phyloP scores from a whole-genome alignment of 1,284 basidiomycete species.

The Porogramme epimiltina region DNA sequence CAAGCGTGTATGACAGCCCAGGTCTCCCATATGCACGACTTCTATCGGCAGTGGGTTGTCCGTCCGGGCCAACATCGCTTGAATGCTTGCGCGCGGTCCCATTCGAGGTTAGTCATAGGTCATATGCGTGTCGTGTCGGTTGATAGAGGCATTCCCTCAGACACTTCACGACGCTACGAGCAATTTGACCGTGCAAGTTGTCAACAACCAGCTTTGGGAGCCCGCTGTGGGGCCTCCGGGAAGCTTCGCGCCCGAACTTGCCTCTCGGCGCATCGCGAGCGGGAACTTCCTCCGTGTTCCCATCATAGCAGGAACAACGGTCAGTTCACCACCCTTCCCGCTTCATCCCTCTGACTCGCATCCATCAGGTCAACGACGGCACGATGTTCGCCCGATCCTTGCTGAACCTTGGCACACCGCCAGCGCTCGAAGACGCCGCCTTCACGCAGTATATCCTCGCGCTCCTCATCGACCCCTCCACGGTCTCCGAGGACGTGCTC shows the following conservation, averaged over 20 bases:
- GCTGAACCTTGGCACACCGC: constrained; percentile 36
- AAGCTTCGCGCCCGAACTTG: constrained; percentile 50
- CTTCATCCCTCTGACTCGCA: not conserved
- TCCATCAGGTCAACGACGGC: constrained; percentile 52
- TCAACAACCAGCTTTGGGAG: constrained; percentile 62
- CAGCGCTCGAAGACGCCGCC: constrained; percentile 38
- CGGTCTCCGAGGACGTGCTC: constrained; percentile 42
- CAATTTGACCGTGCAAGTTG: constrained; percentile 40
- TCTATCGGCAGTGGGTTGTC: constrained; percentile 47
- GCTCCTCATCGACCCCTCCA: constrained; percentile 51
- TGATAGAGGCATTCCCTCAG: too few relatives aligned
- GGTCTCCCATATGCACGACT: constrained; percentile 55
- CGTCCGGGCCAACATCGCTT: constrained; percentile 42
- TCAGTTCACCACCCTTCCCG: constrained; percentile 25
- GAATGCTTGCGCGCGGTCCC: constrained; percentile 49
- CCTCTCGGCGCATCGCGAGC: constrained; percentile 46
- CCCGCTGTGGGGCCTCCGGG: constrained; percentile 55
- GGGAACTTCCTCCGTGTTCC: constrained; percentile 60
- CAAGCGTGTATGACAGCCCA: constrained; percentile 53
- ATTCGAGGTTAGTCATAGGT: too few relatives aligned
- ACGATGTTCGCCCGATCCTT: constrained; percentile 43
- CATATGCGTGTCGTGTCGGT: too few relatives aligned
- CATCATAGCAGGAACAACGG: constrained; percentile 56
- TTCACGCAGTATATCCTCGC: constrained; percentile 48
- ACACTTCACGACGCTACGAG: constrained; percentile 42